A percentile compares a stretch with the other conserved stretches of the same genome.
phyloP scores from a whole-genome alignment of 2,329 filamentous ascomycete species.

The Rugonectria rugulosa region DNA sequence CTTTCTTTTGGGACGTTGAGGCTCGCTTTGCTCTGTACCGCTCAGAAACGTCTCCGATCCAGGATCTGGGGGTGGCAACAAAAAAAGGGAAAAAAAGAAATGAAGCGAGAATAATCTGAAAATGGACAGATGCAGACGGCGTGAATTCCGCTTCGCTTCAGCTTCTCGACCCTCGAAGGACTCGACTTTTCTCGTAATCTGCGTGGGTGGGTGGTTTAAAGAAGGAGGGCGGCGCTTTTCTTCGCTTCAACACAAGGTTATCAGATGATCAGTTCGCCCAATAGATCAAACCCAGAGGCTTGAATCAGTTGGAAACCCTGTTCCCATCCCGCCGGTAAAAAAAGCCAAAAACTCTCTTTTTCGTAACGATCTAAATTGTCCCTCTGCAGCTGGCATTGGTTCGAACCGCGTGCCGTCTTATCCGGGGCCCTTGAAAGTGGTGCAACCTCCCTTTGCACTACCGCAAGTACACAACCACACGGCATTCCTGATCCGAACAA shows the following conservation, averaged over 20 bases:
- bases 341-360: neutral
- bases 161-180: too few species aligned
- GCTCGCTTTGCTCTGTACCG: too few species aligned
- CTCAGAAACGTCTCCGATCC: too few species aligned
- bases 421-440: too few species aligned
- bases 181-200: too few species aligned
- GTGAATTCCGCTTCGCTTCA: too few species aligned
- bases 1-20: too few species aligned
- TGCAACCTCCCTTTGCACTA: too few species aligned
- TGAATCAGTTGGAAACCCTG: neutral
- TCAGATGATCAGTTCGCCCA: constrained; percentile 18
- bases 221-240: too few species aligned
- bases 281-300: neutral
- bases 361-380: too few species aligned
- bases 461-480: too few species aligned
- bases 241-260: too few species aligned
- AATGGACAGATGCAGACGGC: neutral
- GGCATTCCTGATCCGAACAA: neutral
- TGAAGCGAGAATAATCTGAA: neutral
- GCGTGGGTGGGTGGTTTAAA: neutral
- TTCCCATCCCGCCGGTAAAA: neutral
- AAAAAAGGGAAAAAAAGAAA: neutral
- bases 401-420: neutral
- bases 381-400: constrained; percentile 12
- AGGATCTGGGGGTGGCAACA: neutral